These are phyloP conservation scores for Blastomyces parvus DNA, from an alignment of 2,329 filamentous ascomycete genomes.

Conservation along the genomic window DNA sequence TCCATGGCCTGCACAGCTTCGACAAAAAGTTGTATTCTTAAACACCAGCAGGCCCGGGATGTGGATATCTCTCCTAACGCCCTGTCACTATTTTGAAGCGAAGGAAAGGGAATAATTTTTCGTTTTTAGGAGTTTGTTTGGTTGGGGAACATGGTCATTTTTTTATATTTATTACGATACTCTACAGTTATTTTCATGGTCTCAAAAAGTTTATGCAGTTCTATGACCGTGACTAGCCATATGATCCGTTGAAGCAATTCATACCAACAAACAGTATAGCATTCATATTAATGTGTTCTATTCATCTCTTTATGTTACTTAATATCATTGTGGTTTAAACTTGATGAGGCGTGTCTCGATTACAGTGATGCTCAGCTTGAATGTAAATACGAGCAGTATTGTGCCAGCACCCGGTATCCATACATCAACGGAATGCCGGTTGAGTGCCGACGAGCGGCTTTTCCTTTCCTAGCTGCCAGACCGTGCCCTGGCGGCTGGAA, in stretches of 20 bases:
- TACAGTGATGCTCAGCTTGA: neutral
- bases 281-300: neutral
- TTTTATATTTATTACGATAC: neutral
- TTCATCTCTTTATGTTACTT: neutral
- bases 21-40: constrained; percentile 99
- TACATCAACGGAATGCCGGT: no score
- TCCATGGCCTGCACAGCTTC: constrained; percentile 93
- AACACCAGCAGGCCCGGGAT: constrained; percentile 8
- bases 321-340: neutral
- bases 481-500: no score
- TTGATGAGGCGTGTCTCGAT: neutral
- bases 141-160: neutral
- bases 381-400: neutral
- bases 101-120: constrained; percentile 15
- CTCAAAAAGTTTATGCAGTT: constrained; percentile 1
- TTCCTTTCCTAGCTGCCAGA: neutral
- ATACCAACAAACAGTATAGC: neutral
- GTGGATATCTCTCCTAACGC: neutral
- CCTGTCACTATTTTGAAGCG: neutral
- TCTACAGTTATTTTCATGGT: neutral
- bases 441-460: neutral
- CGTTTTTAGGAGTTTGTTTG: constrained; percentile 16
- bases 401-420: no score
- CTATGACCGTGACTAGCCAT: neutral
- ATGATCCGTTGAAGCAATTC: neutral